Evolutionary conservation across 1,284 basidiomycete species (phyloP).

Genomic region (Sphagnurus paluster): DNA sequence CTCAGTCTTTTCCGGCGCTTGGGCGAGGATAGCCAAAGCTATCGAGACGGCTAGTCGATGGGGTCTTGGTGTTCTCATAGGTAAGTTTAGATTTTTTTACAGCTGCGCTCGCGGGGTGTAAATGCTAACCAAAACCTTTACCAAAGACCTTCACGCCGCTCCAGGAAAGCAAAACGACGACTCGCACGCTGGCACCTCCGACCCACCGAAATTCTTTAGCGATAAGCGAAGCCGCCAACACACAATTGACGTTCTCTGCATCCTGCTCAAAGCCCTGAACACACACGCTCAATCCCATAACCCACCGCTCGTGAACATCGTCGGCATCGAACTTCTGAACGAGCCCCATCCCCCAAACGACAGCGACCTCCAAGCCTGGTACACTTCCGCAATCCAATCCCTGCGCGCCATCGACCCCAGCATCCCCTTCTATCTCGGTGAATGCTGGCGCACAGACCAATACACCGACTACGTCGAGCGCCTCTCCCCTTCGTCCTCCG

Average conservation of each 20-base stretch:
- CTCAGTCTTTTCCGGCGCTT: slow-evolving; percentile 70
- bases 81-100: slow-evolving; percentile 30
- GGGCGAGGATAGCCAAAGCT: slow-evolving; percentile 67
- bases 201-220: slow-evolving; percentile 51
- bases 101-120: too few relatives aligned
- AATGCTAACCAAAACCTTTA: slow-evolving; percentile 7
- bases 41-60: slow-evolving; percentile 61
- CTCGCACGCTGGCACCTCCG: slow-evolving; percentile 64
- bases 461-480: slow-evolving; percentile 60
- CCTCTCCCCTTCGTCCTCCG: slow-evolving; percentile 30
- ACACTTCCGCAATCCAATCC: slow-evolving; percentile 56
- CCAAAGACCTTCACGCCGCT: slow-evolving; percentile 68
- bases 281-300: slow-evolving; percentile 31
- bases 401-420: slow-evolving; percentile 55
- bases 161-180: slow-evolving; percentile 78
- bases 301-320: slow-evolving; percentile 54
- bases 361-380: slow-evolving; percentile 62
- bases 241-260: slow-evolving; percentile 51
- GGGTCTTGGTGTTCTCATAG: slow-evolving; percentile 81
- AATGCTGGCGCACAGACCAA: slow-evolving; percentile 75
- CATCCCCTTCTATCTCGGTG: slow-evolving; percentile 72
- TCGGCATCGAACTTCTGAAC: slow-evolving; percentile 85
- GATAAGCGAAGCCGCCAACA: slow-evolving; percentile 52
- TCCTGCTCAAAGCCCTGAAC: slow-evolving; percentile 47
- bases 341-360: slow-evolving; percentile 66